Base-by-base conservation (phyloP, 108 stramenopile genomes). In the Nitzschia inconspicua region DNA sequence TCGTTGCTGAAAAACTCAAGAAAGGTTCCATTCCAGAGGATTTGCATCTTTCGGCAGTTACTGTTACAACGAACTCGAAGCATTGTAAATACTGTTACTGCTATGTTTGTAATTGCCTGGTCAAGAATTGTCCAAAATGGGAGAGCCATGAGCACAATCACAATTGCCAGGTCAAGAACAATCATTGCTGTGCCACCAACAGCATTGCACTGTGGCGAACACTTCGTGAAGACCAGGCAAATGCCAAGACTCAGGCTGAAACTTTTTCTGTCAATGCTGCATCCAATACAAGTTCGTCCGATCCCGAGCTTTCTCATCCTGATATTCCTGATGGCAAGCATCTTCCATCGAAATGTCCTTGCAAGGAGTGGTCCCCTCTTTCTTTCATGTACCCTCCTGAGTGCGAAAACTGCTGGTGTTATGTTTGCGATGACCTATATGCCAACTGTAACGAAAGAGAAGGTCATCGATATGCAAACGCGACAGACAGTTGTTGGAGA, bases 71-170 rank as follows among this genome's bases (percentile, higher is more conserved):
- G 29, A 72, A 73, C 37, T 11, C 34, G 5, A 34, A 66, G 11
- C 35, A 35, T 1, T 76, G 75, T 30, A 64, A 70, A 42, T 34
- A 65, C 22, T 76, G 75, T 42, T 76, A 67, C 46, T 76, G 75
- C 49, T 75, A 63, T 55, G 66, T 72, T 9, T 73, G 64, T 36
- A 58, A 62, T 36, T 31, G 42, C 39, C 60, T 61, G 26, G 66
- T 40, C 6, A 56, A 55, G 40, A 53, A 63, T 22, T 66, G 66
- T 19, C 37, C 46, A 3, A n/a, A 31, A 4, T 66, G 60, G 72
- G 10, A 60, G 66, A 47, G 35, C 64, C 4, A 44, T 8, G 4
- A 61, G 52, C 26, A 29, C 39, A 6, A 3, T n/a, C 3, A 42
- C 34, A 16, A 50, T 73, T 10, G 60, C 72, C 5, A 65, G 67